Evolutionary conservation across 441 rosid species (phyloP).

Genomic region (Eugenia klotzschiana): DNA sequence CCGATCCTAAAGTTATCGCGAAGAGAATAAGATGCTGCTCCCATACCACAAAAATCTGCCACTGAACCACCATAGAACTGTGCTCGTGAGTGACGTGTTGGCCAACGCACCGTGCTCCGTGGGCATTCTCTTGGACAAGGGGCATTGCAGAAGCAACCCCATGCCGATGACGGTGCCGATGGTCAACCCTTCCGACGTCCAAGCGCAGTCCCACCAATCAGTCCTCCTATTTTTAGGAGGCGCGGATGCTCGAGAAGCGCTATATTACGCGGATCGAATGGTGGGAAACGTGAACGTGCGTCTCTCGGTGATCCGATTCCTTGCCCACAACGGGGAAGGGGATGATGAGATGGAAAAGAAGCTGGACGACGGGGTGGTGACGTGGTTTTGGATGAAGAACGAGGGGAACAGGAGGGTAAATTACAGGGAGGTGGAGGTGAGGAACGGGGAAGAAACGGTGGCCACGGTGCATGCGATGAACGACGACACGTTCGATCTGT

Average conservation of each 20-base stretch:
- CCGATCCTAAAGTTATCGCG: too few species aligned
- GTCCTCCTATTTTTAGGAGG: constrained; percentile 56
- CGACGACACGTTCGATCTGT: constrained; percentile 29
- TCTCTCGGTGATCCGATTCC: constrained; percentile 37
- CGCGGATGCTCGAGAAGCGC: constrained; percentile 57
- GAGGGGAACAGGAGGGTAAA: constrained; percentile 35
- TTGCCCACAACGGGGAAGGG: constrained; percentile 33
- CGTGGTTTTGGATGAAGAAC: constrained; percentile 68
- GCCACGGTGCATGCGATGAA: constrained; percentile 46
- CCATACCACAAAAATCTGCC: constrained; percentile 27
- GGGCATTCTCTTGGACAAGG: constrained; percentile 42
- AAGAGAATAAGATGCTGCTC: constrained; percentile 43
- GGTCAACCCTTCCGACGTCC: neutral
- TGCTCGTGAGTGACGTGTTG: constrained; percentile 28
- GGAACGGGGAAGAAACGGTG: constrained; percentile 48
- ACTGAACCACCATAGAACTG: constrained; percentile 10
- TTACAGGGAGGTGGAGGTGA: constrained; percentile 53
- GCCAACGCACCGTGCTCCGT: constrained; percentile 63
- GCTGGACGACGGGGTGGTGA: constrained; percentile 61
- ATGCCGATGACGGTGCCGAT: neutral
- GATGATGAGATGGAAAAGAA: constrained; percentile 57
- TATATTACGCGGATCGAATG: constrained; percentile 47
- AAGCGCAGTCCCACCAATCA: constrained; percentile 4
- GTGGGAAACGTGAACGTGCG: constrained; percentile 21
- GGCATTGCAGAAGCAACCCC: constrained; percentile 10